Base-by-base conservation (phyloP, 2,329 filamentous ascomycete species). In the Lecanosticta acicola region DNA sequence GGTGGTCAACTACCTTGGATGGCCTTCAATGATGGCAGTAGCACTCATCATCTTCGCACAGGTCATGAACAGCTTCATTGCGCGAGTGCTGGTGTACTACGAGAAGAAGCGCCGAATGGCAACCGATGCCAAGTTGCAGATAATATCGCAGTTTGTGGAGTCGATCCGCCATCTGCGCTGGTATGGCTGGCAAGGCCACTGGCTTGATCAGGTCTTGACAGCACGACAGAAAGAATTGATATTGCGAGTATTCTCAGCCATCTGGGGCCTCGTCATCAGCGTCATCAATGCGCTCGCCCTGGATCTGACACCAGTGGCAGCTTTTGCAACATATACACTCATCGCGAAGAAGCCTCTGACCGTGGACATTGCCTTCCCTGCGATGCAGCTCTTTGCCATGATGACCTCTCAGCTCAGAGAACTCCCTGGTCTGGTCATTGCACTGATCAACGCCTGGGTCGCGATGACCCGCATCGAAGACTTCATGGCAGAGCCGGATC, bases 401-500 rank as follows among this genome's bases (percentile, higher is more conserved):
- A 71, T 95, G 9, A 85, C 91, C 57, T 73, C 70, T 1, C 86
- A 81, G 49, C 70, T 95, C 39, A 80, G 83, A 45, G 84, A 89
- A 42, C 68, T 94, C 0, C 90, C 90, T 2, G 73, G 79, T 21
- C 70, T 94, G 8, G 81, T 94, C 35, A 88, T 85, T 0, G 78
- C 84, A 0, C 68, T 91, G 3, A 76, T 94, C 54, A 94, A 94
- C 58, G 86, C 88, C 0, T 82, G 79, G n/a, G 83, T 95, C 14
- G 85, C 89, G 0, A 80, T 94, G 51, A 80, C 78, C 7, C 83
- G 89, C 54, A 87, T 95, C 16, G 85, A 94, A 58, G 76, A 79
- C 17, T 95, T 94, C 68, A 94, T 95, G 87, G 71, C 73, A 0
- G 89, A 95, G 64, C 87, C 87, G 0, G 81, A 95, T 59, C 87